These are phyloP conservation scores for Arabis alpina DNA, from an alignment of 345 rosid species.

Conservation along the genomic window DNA sequence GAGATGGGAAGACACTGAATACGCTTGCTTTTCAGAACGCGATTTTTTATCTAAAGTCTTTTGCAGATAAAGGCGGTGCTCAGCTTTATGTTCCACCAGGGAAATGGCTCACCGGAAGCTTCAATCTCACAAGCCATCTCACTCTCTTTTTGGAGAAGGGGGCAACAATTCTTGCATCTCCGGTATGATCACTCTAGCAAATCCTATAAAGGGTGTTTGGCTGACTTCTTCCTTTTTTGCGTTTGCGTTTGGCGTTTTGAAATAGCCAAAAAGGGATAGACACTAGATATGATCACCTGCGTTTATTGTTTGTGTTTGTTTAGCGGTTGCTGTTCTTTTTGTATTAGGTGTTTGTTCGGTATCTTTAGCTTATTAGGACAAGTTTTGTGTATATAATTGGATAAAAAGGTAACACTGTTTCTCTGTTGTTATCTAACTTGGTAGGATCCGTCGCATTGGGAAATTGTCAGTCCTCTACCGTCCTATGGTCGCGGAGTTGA, in stretches of 20 bases:
- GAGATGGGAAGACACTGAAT: slow-evolving; percentile 79
- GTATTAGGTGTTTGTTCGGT: neutral
- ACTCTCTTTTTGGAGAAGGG: slow-evolving; percentile 91
- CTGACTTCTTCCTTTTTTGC: too few species aligned
- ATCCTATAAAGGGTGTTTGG: neutral
- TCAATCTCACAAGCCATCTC: slow-evolving; percentile 96
- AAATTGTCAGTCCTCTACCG: slow-evolving; percentile 74
- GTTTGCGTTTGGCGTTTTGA: too few species aligned
- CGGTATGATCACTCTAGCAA: slow-evolving; percentile 52
- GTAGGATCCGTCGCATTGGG: slow-evolving; percentile 89
- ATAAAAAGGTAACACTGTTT: slow-evolving; percentile 16
- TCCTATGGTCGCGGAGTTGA: slow-evolving; percentile 91
- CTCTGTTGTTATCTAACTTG: slow-evolving; percentile 14
- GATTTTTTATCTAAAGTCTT: slow-evolving; percentile 89
- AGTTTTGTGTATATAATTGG: neutral
- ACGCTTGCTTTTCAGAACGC: slow-evolving; percentile 94
- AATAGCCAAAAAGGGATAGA: too few species aligned
- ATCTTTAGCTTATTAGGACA: neutral
- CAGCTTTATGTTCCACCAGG: slow-evolving; percentile 93
- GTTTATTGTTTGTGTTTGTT: neutral
- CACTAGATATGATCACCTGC: neutral
- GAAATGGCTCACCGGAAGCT: slow-evolving; percentile 89
- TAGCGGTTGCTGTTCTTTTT: neutral
- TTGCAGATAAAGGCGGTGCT: slow-evolving; percentile 97
- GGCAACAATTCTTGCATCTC: slow-evolving; percentile 87